Conservation (phyloP, 257 asterid genomes). For the Solanum piurae region DNA sequence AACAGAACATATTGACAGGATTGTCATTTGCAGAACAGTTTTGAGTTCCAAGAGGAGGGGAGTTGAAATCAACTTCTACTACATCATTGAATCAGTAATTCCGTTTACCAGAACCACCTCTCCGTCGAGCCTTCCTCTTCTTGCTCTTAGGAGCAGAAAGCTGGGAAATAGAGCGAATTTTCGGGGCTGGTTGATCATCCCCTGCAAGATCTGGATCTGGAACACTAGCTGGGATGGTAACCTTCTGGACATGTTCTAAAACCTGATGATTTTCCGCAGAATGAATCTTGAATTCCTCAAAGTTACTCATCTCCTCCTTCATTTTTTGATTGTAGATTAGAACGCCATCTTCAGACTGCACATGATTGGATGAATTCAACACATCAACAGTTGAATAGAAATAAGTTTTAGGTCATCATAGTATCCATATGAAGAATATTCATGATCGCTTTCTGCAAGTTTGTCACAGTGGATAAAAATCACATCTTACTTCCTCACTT, state of each 20-base stretch:
- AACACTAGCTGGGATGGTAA: slow-evolving; percentile 12
- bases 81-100: slow-evolving; percentile 1
- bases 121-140: slow-evolving; percentile 44
- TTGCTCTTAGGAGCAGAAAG: slow-evolving; percentile 40
- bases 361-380: neutral
- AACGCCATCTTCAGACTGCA: slow-evolving; percentile 52
- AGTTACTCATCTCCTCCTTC: slow-evolving; percentile 41
- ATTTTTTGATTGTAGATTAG: slow-evolving; percentile 39
- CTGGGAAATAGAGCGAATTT: slow-evolving; percentile 44
- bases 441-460: neutral
- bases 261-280: slow-evolving; percentile 21
- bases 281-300: slow-evolving; percentile 29
- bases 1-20: neutral
- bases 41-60: neutral
- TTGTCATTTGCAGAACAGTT: neutral
- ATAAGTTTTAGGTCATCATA: neutral
- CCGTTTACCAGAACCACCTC: slow-evolving; percentile 25
- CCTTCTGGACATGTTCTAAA: slow-evolving; percentile 12
- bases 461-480: neutral
- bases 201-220: slow-evolving; percentile 14
- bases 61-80: neutral
- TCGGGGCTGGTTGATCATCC: slow-evolving; percentile 36
- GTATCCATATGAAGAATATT: neutral
- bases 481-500: neutral
- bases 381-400: neutral